Base-by-base conservation (phyloP, 2,329 filamentous ascomycete species). In the Aspergillus sergii region DNA sequence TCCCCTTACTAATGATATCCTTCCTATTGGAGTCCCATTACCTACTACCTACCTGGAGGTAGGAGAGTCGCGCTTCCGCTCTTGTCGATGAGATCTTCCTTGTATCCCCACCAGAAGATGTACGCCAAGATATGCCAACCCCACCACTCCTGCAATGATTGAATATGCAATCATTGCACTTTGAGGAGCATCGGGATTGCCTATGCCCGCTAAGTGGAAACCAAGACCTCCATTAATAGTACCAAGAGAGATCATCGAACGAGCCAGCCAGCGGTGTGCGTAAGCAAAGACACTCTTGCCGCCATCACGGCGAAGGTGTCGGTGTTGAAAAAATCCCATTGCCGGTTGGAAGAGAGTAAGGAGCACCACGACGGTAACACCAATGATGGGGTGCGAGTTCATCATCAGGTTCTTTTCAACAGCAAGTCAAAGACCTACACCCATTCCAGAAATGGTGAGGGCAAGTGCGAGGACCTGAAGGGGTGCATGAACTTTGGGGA, bases 311-410 rank as follows among this genome's bases (percentile, higher is more conserved):
- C 26, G 26, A 28, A 28, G 26, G 26, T 28, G 26, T 6, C 26
- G 26, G 26, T 28, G 26, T 6, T 28, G 26, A 7, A 28, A 28
- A 4, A 28, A 1, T 6, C 26, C 26, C 26, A 28, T 6, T 6
- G 26, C 26, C 0, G 85, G 85, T 64, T 86, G 83, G 65, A 89
- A 83, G 11, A 88, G 76, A 3, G 91, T 79, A 2, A 90, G 71
- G 10, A 77, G 66, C 1, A 73, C 73, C 36, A 87, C 75, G 9
- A 85, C 77, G 8, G 85, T 70, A 8, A 84, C 78, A 16, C 85
- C 85, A 60, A 87, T 84, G 66, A 85, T 80, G 1, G 82, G 77
- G 64, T 87, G 85, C 50, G 82, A 76, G 48, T 75, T 71, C 58
- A 74, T 63, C 14, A 82, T 62, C 63, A 80, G 58, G 14, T 68